Percentiles rank a stretch among this genome's conserved stretches.
Conservation (phyloP, 2,329 filamentous ascomycete species). For the Basipetospora chlamydospora region DNA sequence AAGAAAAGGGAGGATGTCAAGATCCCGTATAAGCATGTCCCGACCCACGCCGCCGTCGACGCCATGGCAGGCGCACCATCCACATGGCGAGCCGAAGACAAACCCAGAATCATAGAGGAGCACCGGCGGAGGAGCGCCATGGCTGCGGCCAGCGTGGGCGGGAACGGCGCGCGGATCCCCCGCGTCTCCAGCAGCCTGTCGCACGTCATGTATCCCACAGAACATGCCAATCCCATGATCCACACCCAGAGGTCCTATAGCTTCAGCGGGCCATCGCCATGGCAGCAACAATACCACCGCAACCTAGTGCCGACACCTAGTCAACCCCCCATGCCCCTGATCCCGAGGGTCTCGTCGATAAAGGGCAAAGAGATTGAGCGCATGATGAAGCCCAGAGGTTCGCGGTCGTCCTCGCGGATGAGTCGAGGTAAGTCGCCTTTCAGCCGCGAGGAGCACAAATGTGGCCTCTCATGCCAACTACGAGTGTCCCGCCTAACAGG, state of each 20-base stretch:
- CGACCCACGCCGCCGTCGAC: conserved; percentile 8
- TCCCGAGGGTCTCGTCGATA: conserved; percentile 14
- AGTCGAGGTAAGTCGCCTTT: too few species aligned
- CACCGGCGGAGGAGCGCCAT: conserved; percentile 4
- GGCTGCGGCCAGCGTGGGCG: conserved; percentile 1
- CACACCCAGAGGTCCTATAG: conserved; percentile 28
- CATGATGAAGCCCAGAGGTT: too few species aligned
- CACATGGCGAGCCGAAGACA: conserved; percentile 5
- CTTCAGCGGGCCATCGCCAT: conserved; percentile 24
- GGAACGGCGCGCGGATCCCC: conserved; percentile 12
- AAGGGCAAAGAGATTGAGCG: conserved; percentile 30
- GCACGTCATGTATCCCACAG: conserved; percentile 29
- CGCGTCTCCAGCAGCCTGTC: conserved; percentile 33
- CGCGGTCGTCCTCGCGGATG: too few species aligned
- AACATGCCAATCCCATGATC: conserved; percentile 23
- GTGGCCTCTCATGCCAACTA: too few species aligned
- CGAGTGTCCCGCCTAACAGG: too few species aligned
- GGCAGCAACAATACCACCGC: conserved; percentile 16
- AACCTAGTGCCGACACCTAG: conserved; percentile 16
- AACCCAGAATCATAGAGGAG: conserved; percentile 5
- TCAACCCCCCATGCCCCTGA: conserved; percentile 11
- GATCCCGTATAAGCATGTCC: conserved; percentile 7
- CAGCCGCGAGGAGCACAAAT: too few species aligned
- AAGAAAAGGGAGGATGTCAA: not conserved
- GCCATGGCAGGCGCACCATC: conserved; percentile 7